These are phyloP conservation scores for Entomortierella chlamydospora DNA, from an alignment of 192 early-diverging fungal species.

Conservation along the genomic window DNA sequence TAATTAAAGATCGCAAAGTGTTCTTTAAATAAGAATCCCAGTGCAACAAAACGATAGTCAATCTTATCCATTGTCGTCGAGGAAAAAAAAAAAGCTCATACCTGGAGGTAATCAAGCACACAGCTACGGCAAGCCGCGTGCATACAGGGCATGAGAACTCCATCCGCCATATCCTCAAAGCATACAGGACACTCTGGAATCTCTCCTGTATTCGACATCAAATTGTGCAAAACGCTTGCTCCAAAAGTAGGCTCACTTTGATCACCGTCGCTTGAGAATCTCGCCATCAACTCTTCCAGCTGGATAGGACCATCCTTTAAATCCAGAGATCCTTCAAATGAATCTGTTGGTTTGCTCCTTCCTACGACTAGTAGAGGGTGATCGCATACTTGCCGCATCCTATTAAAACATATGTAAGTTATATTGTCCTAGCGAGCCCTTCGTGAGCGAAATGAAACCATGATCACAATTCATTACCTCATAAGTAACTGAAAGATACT, in stretches of 20 bases:
- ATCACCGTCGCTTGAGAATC: conserved; percentile 30
- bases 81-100: too few relatives aligned
- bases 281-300: conserved; percentile 57
- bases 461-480: conserved; percentile 39
- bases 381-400: conserved; percentile 77
- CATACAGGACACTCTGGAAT: conserved; percentile 66
- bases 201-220: conserved; percentile 42
- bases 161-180: conserved; percentile 61
- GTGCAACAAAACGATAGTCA: too few relatives aligned
- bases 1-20: too few relatives aligned
- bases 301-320: conserved; percentile 51
- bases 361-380: conserved; percentile 68
- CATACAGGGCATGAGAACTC: conserved; percentile 67
- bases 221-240: conserved; percentile 52
- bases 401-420: conserved; percentile 10
- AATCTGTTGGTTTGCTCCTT: conserved; percentile 21
- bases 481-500: conserved; percentile 72
- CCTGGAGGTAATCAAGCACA: conserved; percentile 65
- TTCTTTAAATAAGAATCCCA: too few relatives aligned
- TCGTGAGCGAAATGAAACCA: too few relatives aligned
- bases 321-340: conserved; percentile 11
- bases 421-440: too few relatives aligned
- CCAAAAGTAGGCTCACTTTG: conserved; percentile 41
- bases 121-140: conserved; percentile 66
- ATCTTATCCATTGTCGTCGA: too few relatives aligned